A percentile compares a stretch with the other conserved stretches of the same genome.
Conservation (phyloP, 371 early-diverging fungal genomes). For the Rhizopus stolonifer region DNA sequence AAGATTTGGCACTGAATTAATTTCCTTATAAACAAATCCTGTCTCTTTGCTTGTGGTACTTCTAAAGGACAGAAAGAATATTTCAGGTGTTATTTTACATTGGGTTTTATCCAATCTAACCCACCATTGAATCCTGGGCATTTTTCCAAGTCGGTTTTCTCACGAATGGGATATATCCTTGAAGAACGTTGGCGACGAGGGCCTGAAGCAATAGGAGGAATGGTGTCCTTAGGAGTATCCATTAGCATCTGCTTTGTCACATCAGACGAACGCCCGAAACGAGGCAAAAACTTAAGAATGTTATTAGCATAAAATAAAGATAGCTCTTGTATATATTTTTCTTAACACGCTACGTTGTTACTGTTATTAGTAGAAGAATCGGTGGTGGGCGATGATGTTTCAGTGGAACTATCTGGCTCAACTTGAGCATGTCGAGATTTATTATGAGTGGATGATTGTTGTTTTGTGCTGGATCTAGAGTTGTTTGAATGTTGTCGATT, state of each 20-base stretch:
- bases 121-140: slow-evolving; percentile 76
- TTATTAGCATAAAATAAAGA: neutral
- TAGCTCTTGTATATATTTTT: too few species aligned
- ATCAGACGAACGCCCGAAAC: slow-evolving; percentile 20
- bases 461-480: slow-evolving; percentile 5
- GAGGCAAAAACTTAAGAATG: slow-evolving; percentile 1
- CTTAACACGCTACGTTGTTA: neutral
- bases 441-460: neutral
- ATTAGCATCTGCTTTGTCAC: slow-evolving; percentile 26
- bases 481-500: slow-evolving; percentile 10
- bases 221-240: slow-evolving; percentile 75
- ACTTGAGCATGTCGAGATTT: neutral
- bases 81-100: neutral
- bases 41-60: slow-evolving; percentile 71
- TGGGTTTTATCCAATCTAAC: neutral
- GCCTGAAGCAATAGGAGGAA: slow-evolving; percentile 61
- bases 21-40: slow-evolving; percentile 84
- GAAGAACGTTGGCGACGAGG: slow-evolving; percentile 90
- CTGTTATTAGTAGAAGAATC: neutral
- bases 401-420: neutral
- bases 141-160: slow-evolving; percentile 74
- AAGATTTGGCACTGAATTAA: slow-evolving; percentile 86
- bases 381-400: neutral
- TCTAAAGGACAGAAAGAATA: slow-evolving; percentile 42
- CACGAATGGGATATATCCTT: slow-evolving; percentile 73